phyloP scores from a whole-genome alignment of 2,329 filamentous ascomycete species.

The Xylariaceae sp. region DNA sequence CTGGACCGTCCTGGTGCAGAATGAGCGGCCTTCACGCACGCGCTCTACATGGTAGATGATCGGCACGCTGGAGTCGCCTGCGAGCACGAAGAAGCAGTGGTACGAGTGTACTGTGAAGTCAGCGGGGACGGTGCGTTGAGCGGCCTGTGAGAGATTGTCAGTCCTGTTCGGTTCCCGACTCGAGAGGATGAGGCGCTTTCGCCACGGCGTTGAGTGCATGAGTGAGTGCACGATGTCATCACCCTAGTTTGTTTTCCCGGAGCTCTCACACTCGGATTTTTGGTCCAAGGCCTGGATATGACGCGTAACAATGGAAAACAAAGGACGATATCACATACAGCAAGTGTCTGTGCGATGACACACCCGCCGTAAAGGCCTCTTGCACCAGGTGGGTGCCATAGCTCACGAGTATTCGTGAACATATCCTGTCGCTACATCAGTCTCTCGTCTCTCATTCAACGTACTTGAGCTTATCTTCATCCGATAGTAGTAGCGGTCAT shows the following conservation, averaged over 20 bases:
- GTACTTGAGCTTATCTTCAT: no score
- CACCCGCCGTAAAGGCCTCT: constrained; percentile 90
- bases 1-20: constrained; percentile 91
- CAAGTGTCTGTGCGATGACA: constrained; percentile 71
- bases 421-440: constrained; percentile 55
- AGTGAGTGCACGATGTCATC: not conserved
- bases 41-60: constrained; percentile 94
- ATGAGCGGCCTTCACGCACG: constrained; percentile 83
- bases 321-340: constrained; percentile 23
- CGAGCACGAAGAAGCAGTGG: constrained; percentile 98
- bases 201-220: not conserved
- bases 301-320: not conserved
- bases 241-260: not conserved
- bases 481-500: no score
- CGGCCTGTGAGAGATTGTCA: constrained; percentile 49
- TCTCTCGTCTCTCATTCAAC: not conserved
- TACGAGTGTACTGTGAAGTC: constrained; percentile 87
- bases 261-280: not conserved
- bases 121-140: constrained; percentile 75
- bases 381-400: constrained; percentile 89
- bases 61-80: constrained; percentile 76
- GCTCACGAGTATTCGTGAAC: constrained; percentile 86
- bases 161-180: not conserved
- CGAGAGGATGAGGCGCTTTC: not conserved
- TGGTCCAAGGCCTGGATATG: not conserved